Percentiles rank a stretch among this genome's conserved stretches.
Conservation (phyloP, 2,329 filamentous ascomycete species). For the Aspergillus caelatus region DNA sequence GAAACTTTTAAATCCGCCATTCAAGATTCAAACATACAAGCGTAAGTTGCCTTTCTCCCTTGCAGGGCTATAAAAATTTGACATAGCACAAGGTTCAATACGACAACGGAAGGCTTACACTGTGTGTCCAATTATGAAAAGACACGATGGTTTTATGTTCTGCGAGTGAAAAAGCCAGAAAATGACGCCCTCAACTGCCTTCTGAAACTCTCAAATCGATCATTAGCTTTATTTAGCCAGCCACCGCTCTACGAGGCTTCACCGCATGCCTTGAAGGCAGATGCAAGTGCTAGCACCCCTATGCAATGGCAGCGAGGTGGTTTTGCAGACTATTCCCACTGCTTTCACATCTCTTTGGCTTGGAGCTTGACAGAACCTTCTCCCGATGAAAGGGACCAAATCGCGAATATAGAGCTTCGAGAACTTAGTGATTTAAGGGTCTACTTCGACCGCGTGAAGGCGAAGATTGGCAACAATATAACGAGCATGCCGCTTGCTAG, state of each 20-base stretch:
- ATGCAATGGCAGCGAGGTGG: not conserved
- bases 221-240: constrained; percentile 64
- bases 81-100: constrained; percentile 49
- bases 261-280: not conserved
- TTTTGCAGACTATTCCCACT: constrained; percentile 52
- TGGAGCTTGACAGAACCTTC: constrained; percentile 70
- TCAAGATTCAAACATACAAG: constrained; percentile 42
- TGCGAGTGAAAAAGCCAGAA: constrained; percentile 58
- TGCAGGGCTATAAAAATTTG: not conserved
- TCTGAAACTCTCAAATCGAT: constrained; percentile 67
- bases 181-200: constrained; percentile 64
- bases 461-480: constrained; percentile 74
- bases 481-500: constrained; percentile 34
- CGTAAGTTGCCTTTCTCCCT: constrained; percentile 41
- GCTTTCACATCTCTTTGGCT: constrained; percentile 87
- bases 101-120: constrained; percentile 52
- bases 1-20: constrained; percentile 54
- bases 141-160: constrained; percentile 81
- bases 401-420: constrained; percentile 27
- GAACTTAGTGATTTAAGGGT: constrained; percentile 51
- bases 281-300: not conserved
- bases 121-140: constrained; percentile 70
- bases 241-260: constrained; percentile 66
- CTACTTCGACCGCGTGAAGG: constrained; percentile 65
- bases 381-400: constrained; percentile 42